phyloP scores from a whole-genome alignment of 805 yeast species.

The Vanderwaltozyma verrucispora region DNA sequence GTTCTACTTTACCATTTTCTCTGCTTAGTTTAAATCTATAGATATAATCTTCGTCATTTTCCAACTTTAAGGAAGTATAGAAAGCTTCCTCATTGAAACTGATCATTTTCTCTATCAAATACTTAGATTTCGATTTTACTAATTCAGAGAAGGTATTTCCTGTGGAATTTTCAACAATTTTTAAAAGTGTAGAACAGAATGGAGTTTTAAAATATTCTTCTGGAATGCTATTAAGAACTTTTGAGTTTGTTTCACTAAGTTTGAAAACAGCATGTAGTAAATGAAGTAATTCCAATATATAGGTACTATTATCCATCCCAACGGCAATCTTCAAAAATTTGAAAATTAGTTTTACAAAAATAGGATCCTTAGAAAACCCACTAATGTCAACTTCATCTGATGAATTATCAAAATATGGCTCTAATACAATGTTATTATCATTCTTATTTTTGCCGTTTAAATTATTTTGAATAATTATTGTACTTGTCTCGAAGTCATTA shows the following conservation, averaged over 20 bases:
- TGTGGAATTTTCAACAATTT: slow-evolving; percentile 37
- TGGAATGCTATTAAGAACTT: slow-evolving; percentile 44
- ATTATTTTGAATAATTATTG: slow-evolving; percentile 36
- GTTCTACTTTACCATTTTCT: slow-evolving; percentile 15
- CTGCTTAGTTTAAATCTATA: slow-evolving; percentile 40
- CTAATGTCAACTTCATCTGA: no score
- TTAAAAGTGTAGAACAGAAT: slow-evolving; percentile 30
- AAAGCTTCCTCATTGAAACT: slow-evolving; percentile 37
- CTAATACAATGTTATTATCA: slow-evolving; percentile 36
- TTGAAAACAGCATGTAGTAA: slow-evolving; percentile 53
- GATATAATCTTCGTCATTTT: slow-evolving; percentile 49
- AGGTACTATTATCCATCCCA: slow-evolving; percentile 41
- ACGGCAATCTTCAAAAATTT: slow-evolving; percentile 48
- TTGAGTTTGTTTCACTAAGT: slow-evolving; percentile 34
- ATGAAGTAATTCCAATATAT: slow-evolving; percentile 52
- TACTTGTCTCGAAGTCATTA: slow-evolving; percentile 42
- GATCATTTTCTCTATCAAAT: slow-evolving; percentile 41
- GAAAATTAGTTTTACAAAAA: slow-evolving; percentile 47
- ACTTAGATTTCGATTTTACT: slow-evolving; percentile 46
- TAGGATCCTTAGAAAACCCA: slow-evolving; percentile 38
- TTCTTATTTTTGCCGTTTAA: slow-evolving; percentile 33
- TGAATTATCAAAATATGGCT: slow-evolving; percentile 41
- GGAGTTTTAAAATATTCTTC: slow-evolving; percentile 33
- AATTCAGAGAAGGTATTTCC: slow-evolving; percentile 33
- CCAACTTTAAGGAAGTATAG: slow-evolving; percentile 39